Conservation (phyloP, 768 basidiomycete genomes). For the Zangia roseola region DNA sequence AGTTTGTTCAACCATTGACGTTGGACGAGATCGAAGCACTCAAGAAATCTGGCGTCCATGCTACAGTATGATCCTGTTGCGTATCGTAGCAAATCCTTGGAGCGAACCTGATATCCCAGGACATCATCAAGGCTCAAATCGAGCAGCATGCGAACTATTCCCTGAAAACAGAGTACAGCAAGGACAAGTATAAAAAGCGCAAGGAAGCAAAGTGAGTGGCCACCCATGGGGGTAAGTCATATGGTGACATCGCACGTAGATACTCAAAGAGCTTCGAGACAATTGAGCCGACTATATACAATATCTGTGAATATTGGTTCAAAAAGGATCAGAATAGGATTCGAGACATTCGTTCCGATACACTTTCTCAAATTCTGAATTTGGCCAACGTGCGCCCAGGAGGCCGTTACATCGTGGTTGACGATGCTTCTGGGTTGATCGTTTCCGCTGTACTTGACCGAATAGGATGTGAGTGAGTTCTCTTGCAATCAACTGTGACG, state of each 20-base stretch:
- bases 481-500: neutral
- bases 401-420: slow-evolving; percentile 84
- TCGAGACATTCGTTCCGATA: slow-evolving; percentile 82
- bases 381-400: slow-evolving; percentile 82
- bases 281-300: slow-evolving; percentile 82
- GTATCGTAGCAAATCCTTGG: slow-evolving; percentile 1
- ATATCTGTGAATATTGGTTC: slow-evolving; percentile 89
- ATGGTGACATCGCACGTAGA: slow-evolving; percentile 39
- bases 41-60: slow-evolving; percentile 79
- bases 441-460: slow-evolving; percentile 84
- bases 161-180: slow-evolving; percentile 96
- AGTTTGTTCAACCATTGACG: slow-evolving; percentile 81
- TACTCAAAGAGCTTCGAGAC: slow-evolving; percentile 86
- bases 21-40: slow-evolving; percentile 80
- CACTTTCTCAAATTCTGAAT: slow-evolving; percentile 84
- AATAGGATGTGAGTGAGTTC: slow-evolving; percentile 63
- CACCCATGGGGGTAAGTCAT: neutral
- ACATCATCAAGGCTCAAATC: slow-evolving; percentile 94
- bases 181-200: slow-evolving; percentile 95
- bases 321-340: slow-evolving; percentile 78
- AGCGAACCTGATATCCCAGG: slow-evolving; percentile 45
- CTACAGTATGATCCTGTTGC: slow-evolving; percentile 50
- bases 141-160: slow-evolving; percentile 89
- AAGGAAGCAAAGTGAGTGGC: slow-evolving; percentile 89
- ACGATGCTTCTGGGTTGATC: slow-evolving; percentile 88